A percentile compares a stretch with the other conserved stretches of the same genome.
phyloP scores from a whole-genome alignment of 495 filamentous ascomycete genomes.

The Podospora australis region DNA sequence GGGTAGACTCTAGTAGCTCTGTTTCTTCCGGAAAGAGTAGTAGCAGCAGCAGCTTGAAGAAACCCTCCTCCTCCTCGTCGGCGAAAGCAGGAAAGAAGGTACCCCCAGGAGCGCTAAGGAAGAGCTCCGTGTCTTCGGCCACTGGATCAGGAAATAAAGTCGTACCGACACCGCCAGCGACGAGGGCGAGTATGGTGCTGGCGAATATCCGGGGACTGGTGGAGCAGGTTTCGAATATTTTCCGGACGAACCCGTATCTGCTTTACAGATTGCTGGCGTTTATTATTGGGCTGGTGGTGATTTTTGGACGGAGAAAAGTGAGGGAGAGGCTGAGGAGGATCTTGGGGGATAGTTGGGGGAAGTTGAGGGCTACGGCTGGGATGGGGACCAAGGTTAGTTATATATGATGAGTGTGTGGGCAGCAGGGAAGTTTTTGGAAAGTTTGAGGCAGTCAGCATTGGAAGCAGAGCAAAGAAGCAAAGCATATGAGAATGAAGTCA shows the following conservation, averaged over 20 bases:
- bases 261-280: constrained; percentile 74
- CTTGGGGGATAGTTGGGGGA: constrained; percentile 68
- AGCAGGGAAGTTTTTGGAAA: too few relatives aligned
- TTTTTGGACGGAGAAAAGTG: constrained; percentile 67
- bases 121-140: background rate
- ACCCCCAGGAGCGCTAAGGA: background rate
- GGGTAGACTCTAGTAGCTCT: background rate
- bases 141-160: too few relatives aligned
- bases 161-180: constrained; percentile 35
- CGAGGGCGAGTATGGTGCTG: constrained; percentile 44
- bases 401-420: constrained; percentile 54
- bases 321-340: constrained; percentile 66
- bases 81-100: constrained; percentile 23
- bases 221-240: constrained; percentile 52
- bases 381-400: constrained; percentile 99
- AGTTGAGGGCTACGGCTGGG: constrained; percentile 75
- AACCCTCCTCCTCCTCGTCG: constrained; percentile 19
- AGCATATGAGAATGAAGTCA: too few relatives aligned
- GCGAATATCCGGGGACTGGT: constrained; percentile 54
- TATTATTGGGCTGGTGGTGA: constrained; percentile 68
- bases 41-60: background rate
- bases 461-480: background rate
- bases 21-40: background rate
- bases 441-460: too few relatives aligned
- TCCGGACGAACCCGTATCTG: constrained; percentile 66